Evolutionary conservation across 106 monocot species (phyloP).

Genomic region (Dioscorea alata): DNA sequence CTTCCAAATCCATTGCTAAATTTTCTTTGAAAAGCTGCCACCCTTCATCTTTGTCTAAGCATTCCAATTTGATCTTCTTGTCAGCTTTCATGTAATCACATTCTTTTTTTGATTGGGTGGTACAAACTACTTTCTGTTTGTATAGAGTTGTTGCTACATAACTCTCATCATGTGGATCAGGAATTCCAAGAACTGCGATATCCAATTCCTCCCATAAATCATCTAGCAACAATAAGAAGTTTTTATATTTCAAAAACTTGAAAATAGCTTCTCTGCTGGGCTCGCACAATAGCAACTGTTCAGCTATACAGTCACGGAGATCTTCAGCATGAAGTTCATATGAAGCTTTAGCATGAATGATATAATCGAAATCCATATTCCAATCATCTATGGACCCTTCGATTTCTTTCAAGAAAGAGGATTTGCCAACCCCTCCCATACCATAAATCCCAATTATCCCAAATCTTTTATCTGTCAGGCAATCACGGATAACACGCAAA

Average conservation of each 20-base stretch:
- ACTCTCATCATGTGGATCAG: not conserved
- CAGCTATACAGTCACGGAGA: not conserved
- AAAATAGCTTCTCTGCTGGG: not conserved
- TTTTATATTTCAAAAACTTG: slow-evolving; percentile 5
- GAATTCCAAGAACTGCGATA: not conserved
- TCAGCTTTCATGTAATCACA: slow-evolving; percentile 5
- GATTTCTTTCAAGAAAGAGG: not conserved
- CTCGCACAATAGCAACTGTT: not conserved
- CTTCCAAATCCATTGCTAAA: not conserved
- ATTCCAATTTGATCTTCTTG: not conserved
- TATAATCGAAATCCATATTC: not conserved
- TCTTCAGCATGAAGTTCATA: not conserved
- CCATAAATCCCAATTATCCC: slow-evolving; percentile 14
- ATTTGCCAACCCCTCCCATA: slow-evolving; percentile 14
- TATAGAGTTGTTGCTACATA: not conserved
- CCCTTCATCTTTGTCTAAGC: not conserved
- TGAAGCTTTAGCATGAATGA: slow-evolving; percentile 2
- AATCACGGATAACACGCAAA: not conserved
- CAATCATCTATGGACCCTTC: not conserved
- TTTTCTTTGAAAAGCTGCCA: slow-evolving; percentile 1
- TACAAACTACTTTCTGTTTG: slow-evolving; percentile 2
- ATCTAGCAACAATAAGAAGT: slow-evolving; percentile 18
- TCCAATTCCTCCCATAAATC: slow-evolving; percentile 10
- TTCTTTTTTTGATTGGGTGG: not conserved
- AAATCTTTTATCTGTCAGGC: not conserved